Evolutionary conservation across 768 basidiomycete genomes (phyloP).

Genomic region (Astraeus odoratus): DNA sequence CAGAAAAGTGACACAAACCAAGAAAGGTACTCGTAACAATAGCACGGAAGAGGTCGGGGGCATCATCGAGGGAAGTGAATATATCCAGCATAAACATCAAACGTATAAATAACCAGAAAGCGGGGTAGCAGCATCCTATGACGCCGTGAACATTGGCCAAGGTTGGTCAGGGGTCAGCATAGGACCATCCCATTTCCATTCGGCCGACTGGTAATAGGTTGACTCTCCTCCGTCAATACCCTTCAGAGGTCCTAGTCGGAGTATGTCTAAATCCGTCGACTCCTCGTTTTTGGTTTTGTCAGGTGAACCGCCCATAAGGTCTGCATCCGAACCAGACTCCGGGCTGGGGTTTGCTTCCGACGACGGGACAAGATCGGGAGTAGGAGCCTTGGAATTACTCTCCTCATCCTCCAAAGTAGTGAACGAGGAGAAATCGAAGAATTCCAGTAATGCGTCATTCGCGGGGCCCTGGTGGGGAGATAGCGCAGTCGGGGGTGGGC

Average conservation of each 20-base stretch:
- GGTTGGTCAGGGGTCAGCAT: slow-evolving; percentile 62
- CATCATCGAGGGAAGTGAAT: slow-evolving; percentile 28
- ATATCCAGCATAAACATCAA: slow-evolving; percentile 38
- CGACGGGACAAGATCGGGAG: slow-evolving; percentile 64
- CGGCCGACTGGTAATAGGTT: slow-evolving; percentile 47
- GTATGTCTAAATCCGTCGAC: slow-evolving; percentile 35
- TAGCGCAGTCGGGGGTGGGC: slow-evolving; percentile 26
- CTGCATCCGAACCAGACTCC: slow-evolving; percentile 62
- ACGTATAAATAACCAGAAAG: slow-evolving; percentile 34
- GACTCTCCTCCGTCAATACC: slow-evolving; percentile 75
- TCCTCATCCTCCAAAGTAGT: slow-evolving; percentile 50
- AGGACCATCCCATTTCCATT: slow-evolving; percentile 69
- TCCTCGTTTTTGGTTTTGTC: slow-evolving; percentile 53
- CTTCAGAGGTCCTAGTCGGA: slow-evolving; percentile 55
- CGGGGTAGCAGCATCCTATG: slow-evolving; percentile 22
- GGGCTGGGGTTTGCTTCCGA: slow-evolving; percentile 76
- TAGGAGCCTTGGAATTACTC: slow-evolving; percentile 58
- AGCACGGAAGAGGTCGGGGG: slow-evolving; percentile 28
- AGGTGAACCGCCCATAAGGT: slow-evolving; percentile 39
- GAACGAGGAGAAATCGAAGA: slow-evolving; percentile 65
- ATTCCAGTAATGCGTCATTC: slow-evolving; percentile 38
- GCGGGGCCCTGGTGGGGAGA: slow-evolving; percentile 31
- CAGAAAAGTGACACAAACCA: slow-evolving; percentile 40
- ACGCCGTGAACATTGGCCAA: slow-evolving; percentile 59
- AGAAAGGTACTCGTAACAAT: slow-evolving; percentile 32